Conservation (phyloP, 371 early-diverging fungal species). For the Phascolomyces articulosus region DNA sequence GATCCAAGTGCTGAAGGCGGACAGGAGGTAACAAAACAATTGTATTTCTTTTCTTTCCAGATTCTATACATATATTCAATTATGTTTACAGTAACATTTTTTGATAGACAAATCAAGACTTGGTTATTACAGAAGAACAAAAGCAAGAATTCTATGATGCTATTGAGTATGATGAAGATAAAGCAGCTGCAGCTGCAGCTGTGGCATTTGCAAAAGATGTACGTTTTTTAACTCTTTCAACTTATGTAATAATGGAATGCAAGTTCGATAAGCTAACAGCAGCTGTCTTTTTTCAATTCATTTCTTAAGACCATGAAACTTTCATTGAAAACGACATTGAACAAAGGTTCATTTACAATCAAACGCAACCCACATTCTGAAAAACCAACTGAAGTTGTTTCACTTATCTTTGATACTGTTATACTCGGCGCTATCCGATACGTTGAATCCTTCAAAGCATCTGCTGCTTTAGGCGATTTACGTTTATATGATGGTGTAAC, state of each 20-base stretch:
- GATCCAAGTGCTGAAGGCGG: conserved; percentile 4
- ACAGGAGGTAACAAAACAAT: conserved; percentile 13
- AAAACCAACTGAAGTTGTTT: conserved; percentile 58
- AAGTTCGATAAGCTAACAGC: no score
- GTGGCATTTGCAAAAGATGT: conserved; percentile 84
- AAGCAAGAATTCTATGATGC: conserved; percentile 90
- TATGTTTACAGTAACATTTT: background rate
- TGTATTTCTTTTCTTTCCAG: background rate
- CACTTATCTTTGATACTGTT: conserved; percentile 72
- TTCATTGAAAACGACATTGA: conserved; percentile 71
- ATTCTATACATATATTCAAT: background rate
- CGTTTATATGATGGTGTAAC: conserved; percentile 83
- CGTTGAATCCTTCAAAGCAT: conserved; percentile 70
- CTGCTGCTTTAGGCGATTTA: conserved; percentile 79
- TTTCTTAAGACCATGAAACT: conserved; percentile 61
- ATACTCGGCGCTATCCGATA: conserved; percentile 58
- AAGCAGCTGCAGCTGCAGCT: conserved; percentile 60
- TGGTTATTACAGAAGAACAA: conserved; percentile 74
- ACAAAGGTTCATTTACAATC: conserved; percentile 85
- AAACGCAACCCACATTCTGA: conserved; percentile 66
- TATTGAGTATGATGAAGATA: conserved; percentile 92
- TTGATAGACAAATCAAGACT: conserved; percentile 29
- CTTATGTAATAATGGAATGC: background rate
- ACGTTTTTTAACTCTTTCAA: conserved; percentile 6
- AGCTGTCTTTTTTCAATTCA: no score